Base-by-base conservation (phyloP, 345 rosid genomes). In the Anastatica hierochuntica region DNA sequence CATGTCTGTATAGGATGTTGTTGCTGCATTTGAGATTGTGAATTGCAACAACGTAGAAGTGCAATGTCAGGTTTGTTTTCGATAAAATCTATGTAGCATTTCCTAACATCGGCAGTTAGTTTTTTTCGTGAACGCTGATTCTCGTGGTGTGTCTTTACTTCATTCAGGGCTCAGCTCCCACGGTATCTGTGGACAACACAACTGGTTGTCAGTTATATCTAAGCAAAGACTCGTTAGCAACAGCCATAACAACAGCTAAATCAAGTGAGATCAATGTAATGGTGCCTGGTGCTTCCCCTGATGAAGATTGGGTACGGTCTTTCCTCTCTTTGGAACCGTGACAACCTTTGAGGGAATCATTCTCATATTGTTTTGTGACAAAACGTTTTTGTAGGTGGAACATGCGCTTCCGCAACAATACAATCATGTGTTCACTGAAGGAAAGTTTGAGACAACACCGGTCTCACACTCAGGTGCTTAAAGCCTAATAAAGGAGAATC, bases 11-110 rank as follows among this genome's bases (percentile, higher is more conserved):
- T 72, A 94, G 97, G 99, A 88, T 79, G 95, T 94, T 24, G 99
- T 94, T 58, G 95, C 99, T 72, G 99, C 99, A 58, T 94, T 72
- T 77, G 99, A 94, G 82, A 68, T 85, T 69, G 99, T 88, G 36
- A 94, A 94, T 60, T 83, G 95, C 83, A 83, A 24, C 68, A 79
- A 90, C 41, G 88, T 88, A 43, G 97, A 94, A 78, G 90, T 85
- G 66, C 99, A 94, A 60, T 94, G 99, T 64, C 99, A 85, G 97
- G 99, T 94, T 79, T 58, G 24, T 53, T 14, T 56, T 36, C 27
- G n/a, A n/a, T n/a, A n/a, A n/a, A n/a, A n/a, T n/a, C n/a, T n/a
- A n/a, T n/a, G n/a, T n/a, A n/a, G n/a, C n/a, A n/a, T n/a, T n/a
- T n/a, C n/a, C n/a, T n/a, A n/a, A n/a, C n/a, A n/a, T n/a, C n/a